These are phyloP conservation scores for Fusarium xyrophilum DNA, from an alignment of 2,329 filamentous ascomycete species.

Conservation along the genomic window DNA sequence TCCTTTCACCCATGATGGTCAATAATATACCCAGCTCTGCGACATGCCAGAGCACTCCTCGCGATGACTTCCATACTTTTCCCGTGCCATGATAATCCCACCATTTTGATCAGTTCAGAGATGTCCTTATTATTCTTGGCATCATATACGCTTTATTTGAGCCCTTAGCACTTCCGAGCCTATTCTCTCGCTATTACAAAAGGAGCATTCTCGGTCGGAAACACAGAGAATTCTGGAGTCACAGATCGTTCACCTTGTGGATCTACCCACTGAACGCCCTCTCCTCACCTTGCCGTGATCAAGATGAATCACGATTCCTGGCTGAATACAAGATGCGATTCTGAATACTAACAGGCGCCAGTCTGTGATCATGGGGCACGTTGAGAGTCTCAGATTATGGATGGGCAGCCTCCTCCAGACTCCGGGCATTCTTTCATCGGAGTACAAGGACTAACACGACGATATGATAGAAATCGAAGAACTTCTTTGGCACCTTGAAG, in stretches of 20 bases:
- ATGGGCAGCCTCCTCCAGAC: rapidly evolving
- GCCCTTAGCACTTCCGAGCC: rapidly evolving
- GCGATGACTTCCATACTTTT: neutral
- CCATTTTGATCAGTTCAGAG: rapidly evolving
- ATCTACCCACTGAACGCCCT: too few relatives aligned
- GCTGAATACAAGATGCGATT: too few relatives aligned
- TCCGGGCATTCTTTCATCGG: neutral
- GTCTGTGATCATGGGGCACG: rapidly evolving
- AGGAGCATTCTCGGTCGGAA: neutral
- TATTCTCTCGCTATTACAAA: neutral
- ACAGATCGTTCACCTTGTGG: neutral
- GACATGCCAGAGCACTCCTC: neutral
- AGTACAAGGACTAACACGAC: rapidly evolving
- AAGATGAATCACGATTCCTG: too few relatives aligned
- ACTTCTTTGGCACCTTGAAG: rapidly evolving
- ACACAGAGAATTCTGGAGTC: too few relatives aligned
- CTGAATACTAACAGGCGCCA: neutral
- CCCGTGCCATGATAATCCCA: neutral
- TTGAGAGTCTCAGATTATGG: neutral
- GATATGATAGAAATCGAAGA: rapidly evolving
- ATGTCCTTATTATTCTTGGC: neutral
- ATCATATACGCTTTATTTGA: rapidly evolving
- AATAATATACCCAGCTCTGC: neutral
- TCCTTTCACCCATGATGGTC: neutral
- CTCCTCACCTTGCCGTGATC: too few relatives aligned